phyloP scores from a whole-genome alignment of 371 early-diverging fungal genomes.

The Rhizopus delemar region DNA sequence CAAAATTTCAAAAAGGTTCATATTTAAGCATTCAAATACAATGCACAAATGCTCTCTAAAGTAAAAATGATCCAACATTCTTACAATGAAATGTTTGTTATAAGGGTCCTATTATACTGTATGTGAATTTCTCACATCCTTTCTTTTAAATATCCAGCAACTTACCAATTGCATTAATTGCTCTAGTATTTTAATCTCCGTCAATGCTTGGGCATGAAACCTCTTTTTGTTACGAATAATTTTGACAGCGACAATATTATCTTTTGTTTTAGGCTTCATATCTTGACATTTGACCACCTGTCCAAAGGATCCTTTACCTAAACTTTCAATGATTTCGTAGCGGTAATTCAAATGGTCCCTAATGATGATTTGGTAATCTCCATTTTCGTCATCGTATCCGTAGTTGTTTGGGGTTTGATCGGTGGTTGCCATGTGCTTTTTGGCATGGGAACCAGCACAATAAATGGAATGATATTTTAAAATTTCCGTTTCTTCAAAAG shows the following conservation, averaged over 20 bases:
- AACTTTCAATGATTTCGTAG: conserved; percentile 71
- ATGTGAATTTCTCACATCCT: not conserved
- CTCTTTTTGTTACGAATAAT: conserved; percentile 82
- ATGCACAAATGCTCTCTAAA: conserved; percentile 96
- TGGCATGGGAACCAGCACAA: conserved; percentile 77
- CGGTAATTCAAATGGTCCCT: conserved; percentile 78
- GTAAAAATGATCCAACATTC: conserved; percentile 89
- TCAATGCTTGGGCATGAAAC: conserved; percentile 80
- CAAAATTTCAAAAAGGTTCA: conserved; percentile 96
- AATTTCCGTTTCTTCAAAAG: conserved; percentile 81
- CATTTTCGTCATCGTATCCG: conserved; percentile 81
- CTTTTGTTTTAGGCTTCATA: conserved; percentile 61
- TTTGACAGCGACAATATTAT: conserved; percentile 76
- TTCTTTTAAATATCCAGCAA: not conserved
- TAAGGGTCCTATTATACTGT: conserved; percentile 69
- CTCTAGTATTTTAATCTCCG: conserved; percentile 80
- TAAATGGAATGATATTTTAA: conserved; percentile 75
- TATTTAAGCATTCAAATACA: conserved; percentile 91
- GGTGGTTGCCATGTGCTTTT: conserved; percentile 50
- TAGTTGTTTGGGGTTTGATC: conserved; percentile 54
- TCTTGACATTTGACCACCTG: conserved; percentile 81
- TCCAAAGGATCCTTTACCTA: conserved; percentile 90
- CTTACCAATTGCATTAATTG: conserved; percentile 47
- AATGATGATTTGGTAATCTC: conserved; percentile 69
- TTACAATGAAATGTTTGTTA: conserved; percentile 77